phyloP scores from a whole-genome alignment of 179 eudicot species.

The Spergularia azorica region DNA sequence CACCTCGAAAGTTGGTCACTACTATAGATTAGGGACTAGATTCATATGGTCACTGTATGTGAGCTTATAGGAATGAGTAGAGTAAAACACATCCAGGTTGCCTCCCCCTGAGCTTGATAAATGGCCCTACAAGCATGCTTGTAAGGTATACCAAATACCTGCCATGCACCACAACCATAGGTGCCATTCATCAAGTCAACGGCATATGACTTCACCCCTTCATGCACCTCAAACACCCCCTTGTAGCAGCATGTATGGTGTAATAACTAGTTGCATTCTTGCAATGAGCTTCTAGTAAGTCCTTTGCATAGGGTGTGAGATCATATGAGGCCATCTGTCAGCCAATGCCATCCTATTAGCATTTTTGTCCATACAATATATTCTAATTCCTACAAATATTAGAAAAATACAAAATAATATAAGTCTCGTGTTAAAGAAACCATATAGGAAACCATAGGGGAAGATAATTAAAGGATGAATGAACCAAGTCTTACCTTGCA shows the following conservation, averaged over 20 bases:
- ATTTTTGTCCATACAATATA: neutral
- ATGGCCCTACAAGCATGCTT: conserved; percentile 9
- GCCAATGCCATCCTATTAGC: neutral
- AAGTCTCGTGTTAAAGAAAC: neutral
- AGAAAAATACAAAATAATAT: too few relatives aligned
- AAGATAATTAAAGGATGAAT: neutral
- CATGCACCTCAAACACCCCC: neutral
- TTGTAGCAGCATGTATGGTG: neutral
- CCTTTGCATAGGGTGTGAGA: neutral
- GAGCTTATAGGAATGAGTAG: neutral
- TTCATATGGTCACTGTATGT: neutral
- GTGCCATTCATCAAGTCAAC: neutral
- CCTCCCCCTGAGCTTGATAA: neutral
- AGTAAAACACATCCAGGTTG: neutral
- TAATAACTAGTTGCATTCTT: neutral
- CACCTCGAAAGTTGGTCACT: neutral
- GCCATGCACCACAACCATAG: neutral
- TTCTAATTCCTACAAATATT: neutral
- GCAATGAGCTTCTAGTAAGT: neutral
- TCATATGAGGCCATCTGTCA: neutral
- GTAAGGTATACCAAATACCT: neutral
- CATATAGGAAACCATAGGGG: too few relatives aligned
- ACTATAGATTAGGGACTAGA: neutral
- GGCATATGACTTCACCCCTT: neutral
- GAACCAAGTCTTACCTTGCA: neutral